phyloP scores from a whole-genome alignment of 2,329 filamentous ascomycete species.

The Aspergillus sojae region DNA sequence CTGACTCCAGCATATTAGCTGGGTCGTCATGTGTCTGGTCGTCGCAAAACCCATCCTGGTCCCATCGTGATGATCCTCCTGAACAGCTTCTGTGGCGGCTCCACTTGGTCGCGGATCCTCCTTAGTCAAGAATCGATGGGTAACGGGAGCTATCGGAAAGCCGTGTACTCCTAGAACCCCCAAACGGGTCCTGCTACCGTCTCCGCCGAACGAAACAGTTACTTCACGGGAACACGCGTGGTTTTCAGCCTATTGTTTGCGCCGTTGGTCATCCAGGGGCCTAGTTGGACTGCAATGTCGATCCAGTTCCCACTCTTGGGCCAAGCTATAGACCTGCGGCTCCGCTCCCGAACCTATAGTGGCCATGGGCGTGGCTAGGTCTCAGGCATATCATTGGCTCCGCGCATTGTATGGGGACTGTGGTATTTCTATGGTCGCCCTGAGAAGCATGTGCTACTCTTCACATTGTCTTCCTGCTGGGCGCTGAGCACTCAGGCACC shows the following conservation, averaged over 20 bases:
- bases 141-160: slow-evolving; percentile 8
- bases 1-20: neutral
- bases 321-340: slow-evolving; percentile 21
- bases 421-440: slow-evolving; percentile 3
- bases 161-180: neutral
- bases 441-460: slow-evolving; percentile 1
- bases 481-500: slow-evolving; percentile 4
- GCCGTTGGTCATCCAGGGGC: slow-evolving; percentile 14
- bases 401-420: neutral
- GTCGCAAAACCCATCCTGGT: neutral
- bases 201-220: neutral
- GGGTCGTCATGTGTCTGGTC: neutral
- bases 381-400: slow-evolving; percentile 13
- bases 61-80: slow-evolving; percentile 5
- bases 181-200: neutral
- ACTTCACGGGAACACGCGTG: neutral
- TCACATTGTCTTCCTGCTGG: slow-evolving; percentile 7
- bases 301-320: slow-evolving; percentile 18
- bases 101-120: slow-evolving; percentile 2
- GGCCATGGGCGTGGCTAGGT: slow-evolving; percentile 11
- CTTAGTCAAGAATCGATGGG: slow-evolving; percentile 8
- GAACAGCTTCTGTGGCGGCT: neutral
- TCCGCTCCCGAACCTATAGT: slow-evolving; percentile 20
- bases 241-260: slow-evolving; percentile 3
- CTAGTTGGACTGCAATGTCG: slow-evolving; percentile 14